Evolutionary conservation across 176 grass and related monocot species (phyloP), one percentile per base, ranked within the genome.

Genomic region (Paspalum vaginatum): DNA sequence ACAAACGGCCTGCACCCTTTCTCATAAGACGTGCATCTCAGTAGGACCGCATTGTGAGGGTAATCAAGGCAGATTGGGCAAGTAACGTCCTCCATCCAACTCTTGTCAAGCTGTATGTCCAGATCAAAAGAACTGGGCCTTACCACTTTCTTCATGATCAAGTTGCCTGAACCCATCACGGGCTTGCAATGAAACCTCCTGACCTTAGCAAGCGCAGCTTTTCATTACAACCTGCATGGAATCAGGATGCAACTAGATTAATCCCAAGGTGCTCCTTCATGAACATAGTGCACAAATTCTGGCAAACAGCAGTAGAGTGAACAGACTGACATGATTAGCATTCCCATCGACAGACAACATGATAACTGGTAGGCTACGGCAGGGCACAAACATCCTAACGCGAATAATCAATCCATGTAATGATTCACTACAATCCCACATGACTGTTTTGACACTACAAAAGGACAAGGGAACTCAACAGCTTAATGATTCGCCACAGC

Each of bases 11-110:
- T 87, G 78, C 95, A 98, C 0, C 95, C 95, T 57, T 98, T 93
- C 68, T 95, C 95, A 73, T 92, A 93, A 46, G 92, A 94, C 0
- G 92, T 87, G 56, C 95, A 98, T 26, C 85, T 83, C 2, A 98
- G 86, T 5, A 98, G 84, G 44, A 98, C 95, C 2, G 87, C 89
- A 37, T 98, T 98, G 84, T 98, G 92, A 24, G 95, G 95, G 44
- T 88, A 94, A 57, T 98, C 92, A 7, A 98, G 84, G 59, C 95
- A 98, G 74, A 98, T 98, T 18, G 95, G 90, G 39, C 95, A 98
- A 42, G 92, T 95, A 13, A 94, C 88, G 18, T 94, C 95, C 83
- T 93, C 92, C 45, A 80, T 81, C 92, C 88, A 94, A 52, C 87
- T 81, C 59, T 83, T 80, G 21, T 88, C 85, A 11, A 88, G 65